Base-by-base conservation (phyloP, 805 yeast genomes). In the Deakozyma indianensis region DNA sequence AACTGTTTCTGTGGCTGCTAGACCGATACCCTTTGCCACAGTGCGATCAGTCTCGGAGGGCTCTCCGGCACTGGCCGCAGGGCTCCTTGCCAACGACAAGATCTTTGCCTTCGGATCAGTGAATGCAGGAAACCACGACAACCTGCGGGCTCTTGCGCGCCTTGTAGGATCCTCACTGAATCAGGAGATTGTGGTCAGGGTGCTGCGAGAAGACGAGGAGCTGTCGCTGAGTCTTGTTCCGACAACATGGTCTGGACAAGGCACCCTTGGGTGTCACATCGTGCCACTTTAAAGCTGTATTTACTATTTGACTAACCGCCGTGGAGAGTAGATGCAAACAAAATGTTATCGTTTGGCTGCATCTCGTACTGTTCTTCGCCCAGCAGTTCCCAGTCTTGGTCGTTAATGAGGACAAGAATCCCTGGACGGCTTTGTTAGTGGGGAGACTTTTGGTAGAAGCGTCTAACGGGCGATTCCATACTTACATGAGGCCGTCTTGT, bases 331-430 rank as follows among this genome's bases (percentile, higher is more conserved):
- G 94, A 83, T 1, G 96, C 90, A 56, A 90, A 90, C 2, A 94
- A 77, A 35, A 90, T 72, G 21, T 75, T 69, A 61, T 90, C 98
- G 11, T 83, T 80, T 42, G 73, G 64, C 60, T 84, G 82, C 15
- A 92, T 60, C n/a, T 69, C 76, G 56, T 87, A 87, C 7, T 75
- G 81, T 54, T 84, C 87, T 61, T 80, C 87, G 9, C 86, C 97
- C 60, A 87, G 94, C 14, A 90, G 64, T 57, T 90, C 98, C 97
- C 97, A 90, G 64, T 90, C 98, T 0, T 94, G 78, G 59, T 90
- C 97, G 57, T 90, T 90, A 50, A 90, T 82, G 46, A 90, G 70
- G 7, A 92, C 95, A 49, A 90, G 67, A 42, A 90, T 85, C 2
- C 98, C 98, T 0, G 97, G 95, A 43, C 97, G 76, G 9, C 38